Base-by-base conservation (phyloP, 208 protist genomes). In the Crithidia acanthocephali region DNA sequence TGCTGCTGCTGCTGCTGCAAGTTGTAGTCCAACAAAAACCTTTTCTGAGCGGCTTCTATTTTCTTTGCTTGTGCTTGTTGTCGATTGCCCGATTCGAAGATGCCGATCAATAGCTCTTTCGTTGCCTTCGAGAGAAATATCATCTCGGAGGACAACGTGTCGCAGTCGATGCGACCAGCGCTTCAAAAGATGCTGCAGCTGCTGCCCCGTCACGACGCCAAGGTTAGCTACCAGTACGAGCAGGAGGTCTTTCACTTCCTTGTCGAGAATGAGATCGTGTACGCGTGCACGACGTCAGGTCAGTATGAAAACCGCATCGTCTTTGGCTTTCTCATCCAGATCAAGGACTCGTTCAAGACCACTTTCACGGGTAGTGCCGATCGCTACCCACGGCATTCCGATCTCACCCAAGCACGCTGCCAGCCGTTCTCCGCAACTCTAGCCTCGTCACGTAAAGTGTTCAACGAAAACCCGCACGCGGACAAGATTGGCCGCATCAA, bases 201-300 rank as follows among this genome's bases (percentile, higher is more conserved):
- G 11, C 86, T 95, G 37, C 90, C 92, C 28, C 64, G 85, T 2
- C 75, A 92, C 28, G 88, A 95, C 59, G 81, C 81, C 0, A 91
- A 91, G 52, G 83, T 91, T 32, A 92, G 83, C 60, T 97, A 94
- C 58, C 83, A 92, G 57, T 90, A 93, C 57, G 87, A 90, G 32
- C 59, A 76, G 30, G 74, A 82, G 23, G 78, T 86, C 18, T 94
- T 85, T 64, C 92, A 97, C 66, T 97, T 92, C 73, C 50, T 95
- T 6, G 75, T 97, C 33, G 90, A 97, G 67, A 91, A 95, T 47
- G 85, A 90, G 53, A 80, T 95, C 30, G 77, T 91, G 20, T 97
- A 93, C 59, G 78, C 84, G 9, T 96, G 91, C 75, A 68, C 87
- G 1, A 85, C 89, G 11, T 74, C 80, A 3, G 72, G 37, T 10